Conservation (phyloP, 1,284 basidiomycete species). For the Salmacisia buchloeana region DNA sequence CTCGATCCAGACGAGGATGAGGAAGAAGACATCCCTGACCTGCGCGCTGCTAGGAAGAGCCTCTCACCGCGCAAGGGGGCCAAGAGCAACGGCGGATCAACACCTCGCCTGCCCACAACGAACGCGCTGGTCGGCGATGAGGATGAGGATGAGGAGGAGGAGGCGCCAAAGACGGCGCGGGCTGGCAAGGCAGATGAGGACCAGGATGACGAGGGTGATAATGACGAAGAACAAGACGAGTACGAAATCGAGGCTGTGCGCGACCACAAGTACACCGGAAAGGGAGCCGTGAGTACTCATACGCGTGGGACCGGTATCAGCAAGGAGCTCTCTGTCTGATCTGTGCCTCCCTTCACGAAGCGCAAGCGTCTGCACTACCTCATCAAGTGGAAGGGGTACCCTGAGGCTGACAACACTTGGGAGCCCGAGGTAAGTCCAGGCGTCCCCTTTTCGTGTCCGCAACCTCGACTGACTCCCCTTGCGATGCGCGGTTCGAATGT, state of each 20-base stretch:
- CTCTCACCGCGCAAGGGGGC: no score
- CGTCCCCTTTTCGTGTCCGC: no score
- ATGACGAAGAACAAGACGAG: conserved; percentile 17
- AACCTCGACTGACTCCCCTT: no score
- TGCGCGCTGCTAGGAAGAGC: no score
- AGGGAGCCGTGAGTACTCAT: conserved; percentile 14
- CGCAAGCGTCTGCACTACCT: conserved; percentile 19
- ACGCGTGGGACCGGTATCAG: not conserved
- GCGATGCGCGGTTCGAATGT: not conserved
- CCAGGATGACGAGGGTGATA: conserved; percentile 14
- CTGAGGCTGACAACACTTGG: conserved; percentile 28
- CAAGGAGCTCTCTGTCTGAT: not conserved
- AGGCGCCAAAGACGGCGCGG: not conserved
- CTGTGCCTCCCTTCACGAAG: conserved; percentile 6
- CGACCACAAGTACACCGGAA: conserved; percentile 16
- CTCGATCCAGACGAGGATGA: no score
- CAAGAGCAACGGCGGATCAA: no score
- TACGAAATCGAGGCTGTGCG: conserved; percentile 27
- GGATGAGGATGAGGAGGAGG: no score
- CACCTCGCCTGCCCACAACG: no score
- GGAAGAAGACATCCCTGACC: no score
- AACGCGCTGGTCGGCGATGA: no score
- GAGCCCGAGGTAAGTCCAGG: conserved; percentile 24
- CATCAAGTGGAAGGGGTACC: conserved; percentile 32
- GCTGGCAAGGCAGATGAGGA: conserved; percentile 12